Evolutionary conservation across 2,329 filamentous ascomycete genomes (phyloP), one percentile per base, ranked within the genome.

Genomic region (Thielaviopsis ethacetica): DNA sequence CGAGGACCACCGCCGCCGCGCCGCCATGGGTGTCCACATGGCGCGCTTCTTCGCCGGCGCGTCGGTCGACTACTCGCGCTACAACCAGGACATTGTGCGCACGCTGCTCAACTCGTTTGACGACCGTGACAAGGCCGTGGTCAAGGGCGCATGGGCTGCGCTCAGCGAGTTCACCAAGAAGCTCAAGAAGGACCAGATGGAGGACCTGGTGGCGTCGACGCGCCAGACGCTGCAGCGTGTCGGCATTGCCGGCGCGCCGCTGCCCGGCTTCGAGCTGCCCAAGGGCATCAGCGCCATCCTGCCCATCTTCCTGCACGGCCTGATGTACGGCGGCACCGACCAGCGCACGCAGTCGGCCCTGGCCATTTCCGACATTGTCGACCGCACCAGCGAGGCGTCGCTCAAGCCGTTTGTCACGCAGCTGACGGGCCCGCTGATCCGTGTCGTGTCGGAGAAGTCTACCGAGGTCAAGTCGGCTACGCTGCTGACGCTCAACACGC

Each of bases 111-210:
- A 95, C 64, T 91, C 89, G 0, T 98, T 98, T 67, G 90, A 93
- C 66, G 93, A 98, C 66, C 72, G 81, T 57, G 93, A 97, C 67
- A 71, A 73, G 62, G 83, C 85, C 22, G 91, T 97, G 3, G 86
- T 97, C 66, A 94, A 94, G 74, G 81, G 88, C 52, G 83, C 91
- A 22, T 97, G 91, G 91, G 78, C 82, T 58, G 91, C 91, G 5
- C 79, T 98, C 61, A 89, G 75, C 65, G 87, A 88, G 60, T 85
- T 98, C 65, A 96, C 91, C 53, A 91, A 91, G 69, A 85, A 83
- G 65, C 79, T 98, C 62, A 85, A 85, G 68, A 98, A 98, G 71
- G 94, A 98, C 68, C 91, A 97, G 72, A 97, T 98, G 93, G 94
- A 98, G 68, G 83, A 86, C 0, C 78, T 98, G 53, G 90, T 95